Evolutionary conservation across 2,329 filamentous ascomycete species (phyloP), one percentile per base, ranked within the genome.

Genomic region (Fusarium hostae): DNA sequence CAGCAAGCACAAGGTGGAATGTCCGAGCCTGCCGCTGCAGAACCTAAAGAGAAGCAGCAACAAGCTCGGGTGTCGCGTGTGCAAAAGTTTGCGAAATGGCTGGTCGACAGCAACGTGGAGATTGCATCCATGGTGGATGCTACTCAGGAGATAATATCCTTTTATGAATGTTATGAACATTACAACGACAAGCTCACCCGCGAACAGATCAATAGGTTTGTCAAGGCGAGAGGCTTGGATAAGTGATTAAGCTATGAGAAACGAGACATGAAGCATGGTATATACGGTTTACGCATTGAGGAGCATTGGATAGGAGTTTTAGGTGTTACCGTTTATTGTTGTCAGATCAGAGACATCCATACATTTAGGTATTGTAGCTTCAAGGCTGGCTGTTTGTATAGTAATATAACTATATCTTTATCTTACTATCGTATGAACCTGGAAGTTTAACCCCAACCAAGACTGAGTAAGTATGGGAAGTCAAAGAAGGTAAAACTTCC

Each of bases 111-210:
- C 76, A 92, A 90, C 62, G 89, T 97, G 45, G 93, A 97, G 76
- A 92, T 97, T 76, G 90, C 93, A 72, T 92, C 90, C 35, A 91
- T 97, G 80, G 92, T 97, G 55, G 94, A 97, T 81, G 94, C 92
- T 77, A 95, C 93, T 1, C 95, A 98, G 81, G 95, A 97, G 82
- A 88, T 97, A 69, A 93, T 98, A 58, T 95, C 93, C 6, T 88
- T 97, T 70, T 97, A 97, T 79, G 93, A 97, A 77, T 88, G 84
- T 66, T 84, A 88, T 55, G 88, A 90, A 76, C 84, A 88, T 73
- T 89, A 89, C 72, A 88, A 89, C 69, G 88, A 90, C 59, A 89
- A 89, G 75, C 81, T 86, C 41, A 88, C 86, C 4, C 80, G 86
- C 54, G 88, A 90, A 76, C 86, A 89, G 75, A 85, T 90, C 59